phyloP scores from a whole-genome alignment of 1,139 yeast genomes.

The Zygosaccharomyces sapae region DNA sequence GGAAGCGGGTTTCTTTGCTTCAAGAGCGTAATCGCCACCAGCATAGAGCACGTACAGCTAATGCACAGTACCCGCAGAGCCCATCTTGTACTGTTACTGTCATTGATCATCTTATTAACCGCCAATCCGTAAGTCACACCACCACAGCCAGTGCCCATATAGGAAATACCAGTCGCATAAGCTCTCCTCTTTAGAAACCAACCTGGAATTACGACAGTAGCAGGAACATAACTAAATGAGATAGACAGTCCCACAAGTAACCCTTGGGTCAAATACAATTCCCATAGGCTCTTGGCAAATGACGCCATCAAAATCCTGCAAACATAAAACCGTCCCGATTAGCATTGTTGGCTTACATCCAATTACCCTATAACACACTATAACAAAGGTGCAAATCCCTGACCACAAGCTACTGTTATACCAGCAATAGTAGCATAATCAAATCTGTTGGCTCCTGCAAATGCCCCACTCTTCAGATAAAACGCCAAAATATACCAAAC shows the following conservation, averaged over 20 bases:
- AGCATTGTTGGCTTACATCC: constrained; percentile 42
- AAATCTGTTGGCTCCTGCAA: constrained; percentile 53
- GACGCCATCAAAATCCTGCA: constrained; percentile 62
- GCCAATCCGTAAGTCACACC: constrained; percentile 44
- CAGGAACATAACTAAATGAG: constrained; percentile 57
- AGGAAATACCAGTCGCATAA: constrained; percentile 54
- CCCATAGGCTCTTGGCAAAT: constrained; percentile 57
- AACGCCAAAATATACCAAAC: constrained; percentile 62
- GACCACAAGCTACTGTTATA: constrained; percentile 54
- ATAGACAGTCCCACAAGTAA: constrained; percentile 59
- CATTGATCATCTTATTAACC: constrained; percentile 40
- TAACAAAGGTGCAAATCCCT: constrained; percentile 53
- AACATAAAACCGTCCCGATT: constrained; percentile 52
- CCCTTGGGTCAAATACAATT: constrained; percentile 67
- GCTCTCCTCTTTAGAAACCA: constrained; percentile 60
- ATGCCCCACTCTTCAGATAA: constrained; percentile 46
- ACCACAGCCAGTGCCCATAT: constrained; percentile 61
- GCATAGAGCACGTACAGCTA: constrained; percentile 38
- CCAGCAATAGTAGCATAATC: constrained; percentile 73
- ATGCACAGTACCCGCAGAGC: constrained; percentile 59
- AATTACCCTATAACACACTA: constrained; percentile 38
- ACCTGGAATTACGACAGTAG: constrained; percentile 51
- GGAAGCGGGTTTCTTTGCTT: constrained; percentile 44
- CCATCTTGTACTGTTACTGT: constrained; percentile 62
- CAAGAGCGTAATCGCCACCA: constrained; percentile 42